Base-by-base conservation (phyloP, 1,284 basidiomycete genomes). In the Athelia psychrophila region DNA sequence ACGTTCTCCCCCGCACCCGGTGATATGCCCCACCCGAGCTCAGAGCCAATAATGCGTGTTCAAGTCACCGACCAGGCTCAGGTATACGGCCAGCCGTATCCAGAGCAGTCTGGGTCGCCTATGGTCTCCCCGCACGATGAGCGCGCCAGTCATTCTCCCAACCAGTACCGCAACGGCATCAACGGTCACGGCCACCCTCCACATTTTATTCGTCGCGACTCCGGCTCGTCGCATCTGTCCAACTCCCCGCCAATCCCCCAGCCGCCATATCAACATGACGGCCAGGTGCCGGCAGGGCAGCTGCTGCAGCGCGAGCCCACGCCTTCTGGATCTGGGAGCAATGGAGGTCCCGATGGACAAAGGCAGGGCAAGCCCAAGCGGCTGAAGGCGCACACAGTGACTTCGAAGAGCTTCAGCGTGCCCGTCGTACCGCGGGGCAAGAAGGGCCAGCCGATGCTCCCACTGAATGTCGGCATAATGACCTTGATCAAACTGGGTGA, bases 381-480 rank as follows among this genome's bases (percentile, higher is more conserved):
- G 9, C 70, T 89, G 32, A 91, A 90, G 65, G 83, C 86, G 46
- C 88, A 91, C 62, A 87, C 85, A 3, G 84, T 91, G 35, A 86
- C 81, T 1, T 83, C 82, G 54, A 88, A 85, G 65, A 86, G 75
- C 63, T 83, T 77, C 59, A 84, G 79, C 60, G 89, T 91, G 49
- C 88, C 88, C 0, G 80, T 79, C 55, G 84, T 91, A 1, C 87
- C 87, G 2, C 76, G 89, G 12, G 86, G 90, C 58, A 82, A 81
- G 64, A 72, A 75, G 25, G 81, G 81, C 3, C 77, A 77, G 48
- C 88, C 88, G 1, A 74, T 86, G 64, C 68, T 91, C 3, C 89
- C 89, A 1, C 68, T 91, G 30, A 87, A 83, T 57, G 86, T 91
- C 16, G 88, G 88, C 25, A 91, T 91, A 62, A 90, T 91, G 86